Evolutionary conservation across 1,139 yeast genomes (phyloP).

Genomic region (Pichia inconspicua): DNA sequence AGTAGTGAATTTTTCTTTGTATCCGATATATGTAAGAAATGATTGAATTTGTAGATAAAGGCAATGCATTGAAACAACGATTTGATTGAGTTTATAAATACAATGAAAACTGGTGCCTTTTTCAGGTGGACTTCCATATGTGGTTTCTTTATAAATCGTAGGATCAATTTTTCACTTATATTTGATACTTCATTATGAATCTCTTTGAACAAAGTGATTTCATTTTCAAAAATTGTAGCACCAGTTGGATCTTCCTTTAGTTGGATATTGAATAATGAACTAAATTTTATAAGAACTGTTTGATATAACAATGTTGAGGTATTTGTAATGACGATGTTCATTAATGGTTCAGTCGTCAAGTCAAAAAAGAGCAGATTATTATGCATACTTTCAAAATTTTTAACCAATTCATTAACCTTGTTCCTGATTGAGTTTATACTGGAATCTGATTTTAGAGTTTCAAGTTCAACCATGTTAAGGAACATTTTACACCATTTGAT

Average conservation of each 20-base stretch:
- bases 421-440: constrained; percentile 16
- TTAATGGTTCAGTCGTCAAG: constrained; percentile 19
- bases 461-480: constrained; percentile 22
- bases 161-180: constrained; percentile 17
- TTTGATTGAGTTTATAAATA: constrained; percentile 22
- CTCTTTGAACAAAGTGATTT: constrained; percentile 16
- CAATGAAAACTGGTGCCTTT: constrained; percentile 19
- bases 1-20: constrained; percentile 6
- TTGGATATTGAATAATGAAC: constrained; percentile 18
- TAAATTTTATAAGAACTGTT: constrained; percentile 21
- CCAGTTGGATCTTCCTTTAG: constrained; percentile 13
- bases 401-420: constrained; percentile 22
- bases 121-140: constrained; percentile 14
- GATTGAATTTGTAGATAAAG: constrained; percentile 17
- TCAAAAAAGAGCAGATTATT: constrained; percentile 23
- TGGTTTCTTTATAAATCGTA: constrained; percentile 16
- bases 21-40: constrained; percentile 9
- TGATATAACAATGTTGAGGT: constrained; percentile 24
- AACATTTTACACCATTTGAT: constrained; percentile 27
- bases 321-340: constrained; percentile 21
- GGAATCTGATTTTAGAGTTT: constrained; percentile 17
- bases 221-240: constrained; percentile 14
- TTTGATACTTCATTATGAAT: constrained; percentile 17
- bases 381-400: constrained; percentile 22
- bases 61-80: constrained; percentile 25